Evolutionary conservation across 1,284 basidiomycete species (phyloP), one percentile per base, ranked within the genome.

Genomic region (Puccinia hordei): DNA sequence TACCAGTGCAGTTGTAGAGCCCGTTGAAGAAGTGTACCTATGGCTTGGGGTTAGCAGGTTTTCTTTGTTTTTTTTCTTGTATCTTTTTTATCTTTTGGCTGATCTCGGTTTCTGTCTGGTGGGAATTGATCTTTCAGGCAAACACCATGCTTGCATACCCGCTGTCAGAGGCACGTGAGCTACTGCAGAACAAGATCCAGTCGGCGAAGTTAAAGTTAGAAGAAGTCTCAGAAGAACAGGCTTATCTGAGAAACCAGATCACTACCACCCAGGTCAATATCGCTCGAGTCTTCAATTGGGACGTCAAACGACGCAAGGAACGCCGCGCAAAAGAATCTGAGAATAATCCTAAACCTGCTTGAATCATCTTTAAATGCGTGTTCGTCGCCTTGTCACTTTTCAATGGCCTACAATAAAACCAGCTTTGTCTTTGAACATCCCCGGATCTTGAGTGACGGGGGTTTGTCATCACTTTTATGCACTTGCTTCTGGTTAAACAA

Each of bases 221-320:
- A 44, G 90, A 91, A 83, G 91, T 92, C 0, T 88, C 92, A 73
- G 93, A 95, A 84, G 97, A 99, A 85, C 88, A 98, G 41, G 95
- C 95, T 84, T 99, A 94, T 85, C 87, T 99, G 81, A 89, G 95
- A 77, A 96, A 99, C 85, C 96, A 99, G 86, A 90, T 96, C 75
- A 99, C 96, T 4, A 90, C 97, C 19, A 98, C 98, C 92, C 95
- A 99, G 85, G 96, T 99, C 81, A 98, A 98, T 86, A 96, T 93
- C 35, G 96, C 96, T 10, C 88, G 96, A 51, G 92, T 98, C 76
- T 98, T 97, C 86, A 99, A 99, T 85, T 95, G 92, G 92, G 94
- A 96, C 85, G 94, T 96, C 63, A 93, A 93, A 85, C 87, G 92
- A 82, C 88, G 94, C 84, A 87, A 93, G 84, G 90, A 92, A 76